Evolutionary conservation across 2,329 filamentous ascomycete genomes (phyloP), one percentile per base, ranked within the genome.

Genomic region (Colletotrichum godetiae): DNA sequence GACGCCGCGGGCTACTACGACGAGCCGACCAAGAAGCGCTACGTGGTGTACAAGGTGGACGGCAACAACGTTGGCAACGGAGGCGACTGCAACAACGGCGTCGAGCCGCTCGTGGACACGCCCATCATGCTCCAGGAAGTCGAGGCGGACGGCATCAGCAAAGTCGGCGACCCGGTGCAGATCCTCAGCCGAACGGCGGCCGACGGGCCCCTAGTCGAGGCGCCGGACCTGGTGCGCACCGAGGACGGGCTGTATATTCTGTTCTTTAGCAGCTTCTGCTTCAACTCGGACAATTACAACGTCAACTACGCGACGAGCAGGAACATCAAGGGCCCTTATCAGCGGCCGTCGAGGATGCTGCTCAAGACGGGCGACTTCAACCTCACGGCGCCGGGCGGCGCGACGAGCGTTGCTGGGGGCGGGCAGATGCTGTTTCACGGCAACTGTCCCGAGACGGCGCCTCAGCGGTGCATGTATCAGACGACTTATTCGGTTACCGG

Each of bases 21-120:
- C 77, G 78, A 79, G 12, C 85, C 87, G 56, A 82, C 79, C 24
- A 88, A 88, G 35, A 85, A 80, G 37, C 85, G 87, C 6, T 93
- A 92, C 78, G 84, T 93, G 5, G 81, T 89, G 11, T 93, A 91
- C 83, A 93, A 93, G 80, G 83, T 92, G 31, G 91, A 93, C 79
- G 91, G 91, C 49, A 93, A 92, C 80, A 84, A 84, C 70, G 80
- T 88, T 46, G 83, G 83, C 4, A 68, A 80, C 55, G 83, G 82
- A n/a, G 82, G 84, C 64, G 84, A 86, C 73, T 88, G 86, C 73
- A 79, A 81, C 56, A 89, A 87, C 74, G 83, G 78, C n/a, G 80
- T 84, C 19, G 78, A 80, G 29, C 85, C 84, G 11, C 76, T 82
- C 12, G 76, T 79, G 12, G 69, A 82, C 15, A 92, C 90, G 52